Percentiles rank a stretch among this genome's conserved stretches.
These are phyloP conservation scores for Rugonectria rugulosa DNA, from an alignment of 2,329 filamentous ascomycete species.

Conservation along the genomic window DNA sequence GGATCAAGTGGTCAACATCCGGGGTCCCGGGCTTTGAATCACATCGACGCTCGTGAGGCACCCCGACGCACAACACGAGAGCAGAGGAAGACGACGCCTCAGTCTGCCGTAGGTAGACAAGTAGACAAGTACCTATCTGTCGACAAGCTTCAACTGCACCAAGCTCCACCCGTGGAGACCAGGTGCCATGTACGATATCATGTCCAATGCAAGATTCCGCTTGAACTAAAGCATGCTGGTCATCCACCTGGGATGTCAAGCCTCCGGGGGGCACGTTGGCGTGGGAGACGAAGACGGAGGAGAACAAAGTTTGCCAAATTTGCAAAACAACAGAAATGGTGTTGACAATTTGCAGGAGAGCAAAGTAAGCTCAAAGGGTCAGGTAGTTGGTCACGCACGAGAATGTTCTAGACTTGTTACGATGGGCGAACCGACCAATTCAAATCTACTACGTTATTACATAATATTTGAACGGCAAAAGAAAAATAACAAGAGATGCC, in stretches of 20 bases:
- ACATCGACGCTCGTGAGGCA: slow-evolving; percentile 22
- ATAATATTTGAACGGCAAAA: neutral
- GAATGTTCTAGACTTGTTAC: neutral
- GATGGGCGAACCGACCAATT: no score
- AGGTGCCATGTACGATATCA: slow-evolving; percentile 21
- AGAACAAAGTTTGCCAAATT: neutral
- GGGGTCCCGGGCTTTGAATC: slow-evolving; percentile 26
- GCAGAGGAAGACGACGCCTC: slow-evolving; percentile 2
- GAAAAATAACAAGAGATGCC: neutral
- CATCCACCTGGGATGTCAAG: slow-evolving; percentile 24
- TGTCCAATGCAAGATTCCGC: slow-evolving; percentile 42
- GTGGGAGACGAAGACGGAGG: slow-evolving; percentile 21
- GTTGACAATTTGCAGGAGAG: neutral
- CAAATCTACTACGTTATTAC: no score
- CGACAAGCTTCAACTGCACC: slow-evolving; percentile 21
- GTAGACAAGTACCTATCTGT: neutral
- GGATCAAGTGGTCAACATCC: slow-evolving; percentile 14
- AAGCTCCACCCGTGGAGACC: slow-evolving; percentile 28
- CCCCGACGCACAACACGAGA: no score
- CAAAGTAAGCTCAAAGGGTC: neutral
- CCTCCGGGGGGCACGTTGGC: no score
- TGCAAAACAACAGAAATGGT: neutral
- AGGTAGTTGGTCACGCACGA: neutral
- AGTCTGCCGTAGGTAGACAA: neutral
- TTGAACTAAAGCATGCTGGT: slow-evolving; percentile 30